Percentiles rank a stretch among this genome's conserved stretches.
Conservation (phyloP, 768 basidiomycete species). For the Hericium erinaceus region DNA sequence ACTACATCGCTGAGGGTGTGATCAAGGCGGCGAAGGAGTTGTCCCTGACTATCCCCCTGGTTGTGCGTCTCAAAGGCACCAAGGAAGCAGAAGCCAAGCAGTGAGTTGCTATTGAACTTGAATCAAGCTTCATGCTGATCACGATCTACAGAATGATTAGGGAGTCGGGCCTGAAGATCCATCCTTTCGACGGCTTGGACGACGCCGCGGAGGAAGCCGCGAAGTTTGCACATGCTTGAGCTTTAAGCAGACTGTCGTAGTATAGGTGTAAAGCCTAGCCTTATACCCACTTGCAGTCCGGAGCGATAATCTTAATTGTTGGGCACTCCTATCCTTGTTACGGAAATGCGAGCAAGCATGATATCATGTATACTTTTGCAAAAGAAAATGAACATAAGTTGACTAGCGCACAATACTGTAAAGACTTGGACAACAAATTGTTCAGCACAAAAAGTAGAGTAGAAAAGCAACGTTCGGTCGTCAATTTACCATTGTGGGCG, state of each 20-base stretch:
- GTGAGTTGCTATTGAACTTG: slow-evolving; percentile 37
- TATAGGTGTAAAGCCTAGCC: background rate
- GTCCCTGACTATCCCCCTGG: slow-evolving; percentile 70
- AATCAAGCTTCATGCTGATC: slow-evolving; percentile 9
- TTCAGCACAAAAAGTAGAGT: slow-evolving; percentile 1
- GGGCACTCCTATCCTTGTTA: background rate
- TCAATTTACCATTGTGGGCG: slow-evolving; percentile 41
- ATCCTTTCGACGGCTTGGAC: slow-evolving; percentile 87
- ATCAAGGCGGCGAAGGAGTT: slow-evolving; percentile 97
- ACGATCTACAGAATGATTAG: slow-evolving; percentile 68
- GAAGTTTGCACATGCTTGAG: slow-evolving; percentile 40
- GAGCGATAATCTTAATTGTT: background rate
- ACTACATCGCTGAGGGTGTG: slow-evolving; percentile 96
- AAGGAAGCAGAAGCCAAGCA: slow-evolving; percentile 93
- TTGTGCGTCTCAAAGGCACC: slow-evolving; percentile 94
- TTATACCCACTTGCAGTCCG: background rate
- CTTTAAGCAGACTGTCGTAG: background rate
- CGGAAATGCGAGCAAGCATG: background rate
- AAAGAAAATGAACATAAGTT: background rate
- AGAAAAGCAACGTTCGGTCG: background rate
- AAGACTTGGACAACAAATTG: background rate
- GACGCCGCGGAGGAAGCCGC: slow-evolving; percentile 83
- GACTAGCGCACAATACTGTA: background rate
- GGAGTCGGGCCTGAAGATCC: slow-evolving; percentile 87
- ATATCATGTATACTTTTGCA: background rate